These are phyloP conservation scores for Actinidia arguta DNA, from an alignment of 179 eudicot genomes.

Conservation along the genomic window DNA sequence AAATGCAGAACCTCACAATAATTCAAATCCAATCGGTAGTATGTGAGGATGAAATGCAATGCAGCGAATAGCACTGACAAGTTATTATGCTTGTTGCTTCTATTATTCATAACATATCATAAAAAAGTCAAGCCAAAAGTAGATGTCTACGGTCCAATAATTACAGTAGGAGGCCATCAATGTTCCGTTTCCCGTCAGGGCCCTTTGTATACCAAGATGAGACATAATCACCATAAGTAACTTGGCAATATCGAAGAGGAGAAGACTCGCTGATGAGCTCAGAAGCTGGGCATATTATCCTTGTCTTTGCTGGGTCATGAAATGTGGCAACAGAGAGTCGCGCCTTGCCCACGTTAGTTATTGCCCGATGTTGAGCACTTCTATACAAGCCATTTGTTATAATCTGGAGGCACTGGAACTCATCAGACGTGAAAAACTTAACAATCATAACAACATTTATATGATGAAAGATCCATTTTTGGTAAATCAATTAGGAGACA, in stretches of 20 bases:
- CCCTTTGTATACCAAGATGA: slow-evolving; percentile 97
- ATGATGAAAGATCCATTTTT: too few species aligned
- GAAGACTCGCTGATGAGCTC: slow-evolving; percentile 45
- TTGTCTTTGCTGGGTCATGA: slow-evolving; percentile 89
- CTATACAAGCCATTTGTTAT: slow-evolving; percentile 86
- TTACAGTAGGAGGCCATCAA: slow-evolving; percentile 70
- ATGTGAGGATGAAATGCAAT: background rate
- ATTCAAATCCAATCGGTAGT: background rate
- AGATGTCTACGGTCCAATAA: background rate
- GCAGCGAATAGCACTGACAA: background rate
- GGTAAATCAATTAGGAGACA: too few species aligned
- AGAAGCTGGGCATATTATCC: slow-evolving; percentile 60
- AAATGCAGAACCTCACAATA: background rate
- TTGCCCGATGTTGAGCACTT: slow-evolving; percentile 83
- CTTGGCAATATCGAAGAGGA: slow-evolving; percentile 52
- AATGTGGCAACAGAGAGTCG: slow-evolving; percentile 94
- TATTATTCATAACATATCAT: background rate
- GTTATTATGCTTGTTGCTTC: background rate
- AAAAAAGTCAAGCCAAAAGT: background rate
- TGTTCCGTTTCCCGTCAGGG: slow-evolving; percentile 91
- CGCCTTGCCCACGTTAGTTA: slow-evolving; percentile 70
- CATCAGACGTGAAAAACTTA: slow-evolving; percentile 11
- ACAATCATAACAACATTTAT: too few species aligned
- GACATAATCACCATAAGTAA: slow-evolving; percentile 87
- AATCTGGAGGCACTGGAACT: slow-evolving; percentile 46